phyloP scores from a whole-genome alignment of 1,284 basidiomycete species.

The Cutaneotrichosporon spelunceum region DNA sequence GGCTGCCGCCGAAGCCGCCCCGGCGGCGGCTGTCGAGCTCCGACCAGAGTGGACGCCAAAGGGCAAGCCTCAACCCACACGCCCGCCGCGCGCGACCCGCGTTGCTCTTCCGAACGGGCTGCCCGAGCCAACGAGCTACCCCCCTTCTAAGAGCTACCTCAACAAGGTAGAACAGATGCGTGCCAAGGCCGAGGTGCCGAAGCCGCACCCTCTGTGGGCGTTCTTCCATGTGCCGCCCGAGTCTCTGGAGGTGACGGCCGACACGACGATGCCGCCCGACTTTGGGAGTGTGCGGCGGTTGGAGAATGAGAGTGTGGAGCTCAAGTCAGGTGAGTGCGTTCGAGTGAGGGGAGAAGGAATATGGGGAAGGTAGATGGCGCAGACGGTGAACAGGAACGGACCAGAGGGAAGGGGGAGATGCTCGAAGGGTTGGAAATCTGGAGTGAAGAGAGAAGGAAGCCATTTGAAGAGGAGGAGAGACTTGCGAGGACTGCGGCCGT shows the following conservation, averaged over 20 bases:
- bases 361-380: neutral
- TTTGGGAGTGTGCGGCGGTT: constrained; percentile 34
- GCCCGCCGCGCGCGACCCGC: constrained; percentile 38
- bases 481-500: neutral
- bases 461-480: neutral
- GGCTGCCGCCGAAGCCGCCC: constrained; percentile 10
- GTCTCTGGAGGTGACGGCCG: constrained; percentile 16
- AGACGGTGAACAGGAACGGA: neutral
- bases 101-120: constrained; percentile 38
- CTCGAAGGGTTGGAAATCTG: too few species aligned
- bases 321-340: constrained; percentile 38
- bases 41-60: constrained; percentile 30
- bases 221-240: constrained; percentile 46
- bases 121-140: constrained; percentile 41
- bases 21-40: constrained; percentile 20
- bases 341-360: neutral
- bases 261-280: constrained; percentile 23
- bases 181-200: constrained; percentile 9
- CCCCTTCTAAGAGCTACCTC: constrained; percentile 36
- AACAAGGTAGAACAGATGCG: constrained; percentile 25
- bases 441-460: too few species aligned
- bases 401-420: neutral
- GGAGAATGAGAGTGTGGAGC: constrained; percentile 27
- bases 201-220: constrained; percentile 47
- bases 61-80: constrained; percentile 35